Base-by-base conservation (phyloP, 129 eudicot species). In the Pseudognaphalium luteoalbum region DNA sequence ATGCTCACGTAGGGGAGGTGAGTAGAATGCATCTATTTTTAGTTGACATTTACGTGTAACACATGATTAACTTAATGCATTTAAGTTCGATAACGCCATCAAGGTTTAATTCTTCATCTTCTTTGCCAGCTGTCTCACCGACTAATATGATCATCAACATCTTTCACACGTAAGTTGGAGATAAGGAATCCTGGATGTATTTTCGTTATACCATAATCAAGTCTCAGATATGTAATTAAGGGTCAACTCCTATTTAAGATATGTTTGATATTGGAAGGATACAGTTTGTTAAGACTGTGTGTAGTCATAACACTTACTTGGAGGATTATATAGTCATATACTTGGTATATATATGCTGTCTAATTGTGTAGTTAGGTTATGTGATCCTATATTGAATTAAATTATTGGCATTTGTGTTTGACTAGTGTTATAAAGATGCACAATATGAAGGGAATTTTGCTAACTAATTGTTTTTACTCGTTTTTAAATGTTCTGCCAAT, bases 21-120 rank as follows among this genome's bases (percentile, higher is more conserved):
- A 17, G 33, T 66, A 47, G 74, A 51, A 52, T 41, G 47, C 73
- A 41, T 58, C 78, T 56, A 71, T 67, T 37, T 75, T 78, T 87
- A 75, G 84, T 75, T 64, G 56, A 19, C 72, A 66, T 79, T 62
- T 64, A 68, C 65, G 78, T 81, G 79, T 35, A 44, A 66, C 70
- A 61, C 83, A 77, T 83, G 79, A 61, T 87, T 79, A 72, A 80
- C 12, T 52, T 12, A 47, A 47, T 76, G 78, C 81, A 68, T 81
- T 81, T 82, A 77, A 63, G 56, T 76, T 62, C 7, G 81, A 65
- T 56, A 65, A 76, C 76, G 82, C 58, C 66, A 72, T 50, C 76
- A 73, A 78, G 71, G 79, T 66, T 59, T 44, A 69, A 32, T 34
- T 47, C 78, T 71, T 79, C 69, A 68, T 67, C 78, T 20, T 68